Percentiles rank a stretch among this genome's conserved stretches.
phyloP scores from a whole-genome alignment of 768 basidiomycete genomes.

The Trametes villosa region DNA sequence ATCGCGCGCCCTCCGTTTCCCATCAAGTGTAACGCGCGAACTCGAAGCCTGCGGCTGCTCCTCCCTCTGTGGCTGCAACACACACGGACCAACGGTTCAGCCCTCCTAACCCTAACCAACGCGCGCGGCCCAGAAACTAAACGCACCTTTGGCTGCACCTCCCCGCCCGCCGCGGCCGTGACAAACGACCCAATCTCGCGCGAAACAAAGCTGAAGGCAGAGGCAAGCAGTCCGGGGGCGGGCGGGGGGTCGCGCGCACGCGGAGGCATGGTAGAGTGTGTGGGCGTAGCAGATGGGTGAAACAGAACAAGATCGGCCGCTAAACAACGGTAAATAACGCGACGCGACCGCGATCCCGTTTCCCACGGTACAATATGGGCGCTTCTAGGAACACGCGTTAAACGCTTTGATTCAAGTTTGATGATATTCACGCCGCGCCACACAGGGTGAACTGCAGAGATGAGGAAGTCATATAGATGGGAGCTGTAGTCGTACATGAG shows the following conservation, averaged over 20 bases:
- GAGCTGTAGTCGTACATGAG: constrained; percentile 26
- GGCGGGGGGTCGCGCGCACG: constrained; percentile 19
- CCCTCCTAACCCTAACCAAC: constrained; percentile 9
- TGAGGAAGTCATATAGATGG: constrained; percentile 17
- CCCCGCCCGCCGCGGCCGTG: constrained; percentile 58
- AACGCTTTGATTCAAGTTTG: too few relatives aligned
- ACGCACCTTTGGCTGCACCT: constrained; percentile 59
- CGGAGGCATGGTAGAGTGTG: constrained; percentile 20
- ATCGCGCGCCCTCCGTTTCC: constrained; percentile 12
- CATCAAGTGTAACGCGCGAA: constrained; percentile 31
- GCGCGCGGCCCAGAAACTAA: not conserved
- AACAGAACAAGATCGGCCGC: constrained; percentile 17
- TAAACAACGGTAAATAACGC: constrained; percentile 25
- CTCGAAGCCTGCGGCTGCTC: constrained; percentile 26
- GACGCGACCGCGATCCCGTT: constrained; percentile 12
- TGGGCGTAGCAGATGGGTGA: constrained; percentile 19
- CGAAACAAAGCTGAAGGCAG: constrained; percentile 71
- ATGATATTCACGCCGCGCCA: not conserved
- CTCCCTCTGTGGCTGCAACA: constrained; percentile 12
- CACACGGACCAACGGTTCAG: constrained; percentile 1
- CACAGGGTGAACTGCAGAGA: constrained; percentile 6
- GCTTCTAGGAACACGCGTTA: too few relatives aligned
- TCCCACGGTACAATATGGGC: constrained; percentile 17
- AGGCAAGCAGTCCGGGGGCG: constrained; percentile 53
- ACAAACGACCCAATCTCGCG: constrained; percentile 76